These are phyloP conservation scores for Penicillium verrucosum DNA, from an alignment of 2,329 filamentous ascomycete genomes.

Conservation along the genomic window DNA sequence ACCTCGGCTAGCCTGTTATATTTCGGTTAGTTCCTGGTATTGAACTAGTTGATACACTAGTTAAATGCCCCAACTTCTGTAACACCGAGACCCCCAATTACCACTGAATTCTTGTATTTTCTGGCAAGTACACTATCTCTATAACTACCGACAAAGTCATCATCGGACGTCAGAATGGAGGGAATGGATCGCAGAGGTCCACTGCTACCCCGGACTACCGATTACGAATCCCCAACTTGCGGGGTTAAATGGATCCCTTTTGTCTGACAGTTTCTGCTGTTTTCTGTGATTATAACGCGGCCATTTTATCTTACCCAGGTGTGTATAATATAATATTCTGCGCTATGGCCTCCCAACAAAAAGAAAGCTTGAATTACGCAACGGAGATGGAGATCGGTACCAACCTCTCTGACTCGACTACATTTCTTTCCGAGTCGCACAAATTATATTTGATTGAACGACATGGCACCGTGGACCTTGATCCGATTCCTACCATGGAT, in stretches of 20 bases:
- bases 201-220: neutral
- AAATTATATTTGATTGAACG: slow-evolving; percentile 23
- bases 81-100: neutral
- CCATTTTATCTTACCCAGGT: neutral
- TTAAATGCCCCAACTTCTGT: neutral
- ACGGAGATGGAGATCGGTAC: neutral
- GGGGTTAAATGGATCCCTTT: neutral
- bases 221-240: neutral
- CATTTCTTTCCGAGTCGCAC: neutral
- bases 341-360: neutral
- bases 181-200: neutral
- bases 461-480: slow-evolving; percentile 54
- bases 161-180: neutral
- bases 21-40: neutral
- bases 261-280: neutral
- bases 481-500: slow-evolving; percentile 50
- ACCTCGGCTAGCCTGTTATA: neutral
- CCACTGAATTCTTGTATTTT: neutral
- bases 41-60: neutral
- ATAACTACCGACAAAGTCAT: neutral
- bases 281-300: neutral
- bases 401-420: neutral
- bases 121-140: neutral
- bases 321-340: neutral
- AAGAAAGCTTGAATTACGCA: neutral